Base-by-base conservation (phyloP, 2,329 filamentous ascomycete species). In the Didymella exigua region DNA sequence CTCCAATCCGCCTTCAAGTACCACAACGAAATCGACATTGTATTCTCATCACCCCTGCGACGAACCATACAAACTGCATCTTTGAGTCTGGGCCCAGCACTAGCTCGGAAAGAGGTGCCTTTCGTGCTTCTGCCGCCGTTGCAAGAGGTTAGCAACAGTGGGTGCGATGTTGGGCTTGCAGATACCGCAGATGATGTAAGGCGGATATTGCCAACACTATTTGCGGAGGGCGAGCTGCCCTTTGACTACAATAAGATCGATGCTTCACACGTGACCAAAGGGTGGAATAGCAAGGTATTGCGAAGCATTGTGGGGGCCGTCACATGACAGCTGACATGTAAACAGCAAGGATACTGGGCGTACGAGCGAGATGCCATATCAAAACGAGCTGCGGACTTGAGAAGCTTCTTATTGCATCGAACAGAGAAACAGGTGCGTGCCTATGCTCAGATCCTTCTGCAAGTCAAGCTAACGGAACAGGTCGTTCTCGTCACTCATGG, bases 401-500 rank as follows among this genome's bases (percentile, higher is more conserved):
- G 69, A 24, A 67, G 49, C 19, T 71, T 62, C 54, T 45, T 73
- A 8, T 66, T 67, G 45, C 59, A 67, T 33, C 65, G 71, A 3
- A 46, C 65, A 8, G 71, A 74, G 49, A 30, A 61, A 27, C 61
- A 71, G 55, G 68, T 70, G 53, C 16, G 58, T 29, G 10, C 16
- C 16, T 11, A 23, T 21, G 13, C 26, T 27, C 11, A 9, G 21
- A 14, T 5, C 5, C 5, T 2, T 26, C 24, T 16, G 30, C 2
- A 1, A 21, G 4, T 5, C 19, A 26, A 19, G 27, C 58, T 58
- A 77, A 76, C 63, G 67, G 60, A 9, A 67, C 84, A 93, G 63
- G 84, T 96, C 24, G 85, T 88, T 0, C 81, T 92, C 2, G 90
- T 96, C 7, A 89, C 90, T 3, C 92, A 96, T 67, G 92, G 92